Base-by-base conservation (phyloP, 495 filamentous ascomycete species). In the Penicillium cinerascens region DNA sequence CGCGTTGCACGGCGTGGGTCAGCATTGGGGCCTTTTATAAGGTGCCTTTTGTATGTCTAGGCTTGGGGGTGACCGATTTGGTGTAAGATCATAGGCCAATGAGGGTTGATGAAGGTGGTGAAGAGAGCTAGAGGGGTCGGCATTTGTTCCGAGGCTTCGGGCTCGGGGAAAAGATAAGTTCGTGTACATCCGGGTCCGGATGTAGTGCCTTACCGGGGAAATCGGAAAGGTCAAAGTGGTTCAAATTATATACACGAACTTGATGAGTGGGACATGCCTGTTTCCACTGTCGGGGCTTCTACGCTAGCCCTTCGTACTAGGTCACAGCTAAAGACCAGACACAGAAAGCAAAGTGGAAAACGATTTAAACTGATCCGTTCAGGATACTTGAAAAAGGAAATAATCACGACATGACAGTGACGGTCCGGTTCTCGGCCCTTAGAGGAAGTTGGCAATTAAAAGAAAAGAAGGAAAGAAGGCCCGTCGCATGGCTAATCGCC, bases 371-470 rank as follows among this genome's bases (percentile, higher is more conserved):
- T 15, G 10, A 18, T 26, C 45, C 46, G 35, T n/a, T 37, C 21
- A 29, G 46, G 36, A 11, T 10, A 43, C 17, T 27, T 16, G 22
- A 41, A 33, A 27, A 49, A 29, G 38, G 18, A 38, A 38, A 51
- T 45, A 52, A 54, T 37, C 29, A 60, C 42, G 47, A 55, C 59
- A 62, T 59, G 58, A 65, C 44, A 57, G 33, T 36, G 50, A 57
- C 44, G 39, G 47, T 47, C 61, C 55, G 52, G 46, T 55, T 64
- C 48, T 53, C 54, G 49, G 51, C 45, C 58, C 51, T 52, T 59
- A 52, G 27, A 17, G 41, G 27, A 49, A 43, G 55, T 54, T 51
- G 44, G 51, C 49, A 51, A n/a, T n/a, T n/a, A n/a, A 54, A 25
- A 44, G 60, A 48, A 25, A 47, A 50, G 44, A 56, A 22, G 40